Conservation (phyloP, 1,284 basidiomycete genomes). For the Meripilus lineatus region DNA sequence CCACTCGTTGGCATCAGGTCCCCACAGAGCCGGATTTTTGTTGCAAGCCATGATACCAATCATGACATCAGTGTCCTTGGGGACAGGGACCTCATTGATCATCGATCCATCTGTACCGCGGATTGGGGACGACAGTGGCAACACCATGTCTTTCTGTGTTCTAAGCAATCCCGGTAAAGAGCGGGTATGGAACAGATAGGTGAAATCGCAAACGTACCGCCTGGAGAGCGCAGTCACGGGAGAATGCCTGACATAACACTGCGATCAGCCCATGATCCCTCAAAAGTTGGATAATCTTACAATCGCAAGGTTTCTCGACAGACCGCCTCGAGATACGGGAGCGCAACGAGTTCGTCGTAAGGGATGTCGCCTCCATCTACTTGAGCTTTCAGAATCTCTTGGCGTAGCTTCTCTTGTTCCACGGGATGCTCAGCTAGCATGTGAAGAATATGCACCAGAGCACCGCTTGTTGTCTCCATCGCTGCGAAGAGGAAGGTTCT, state of each 20-base stretch:
- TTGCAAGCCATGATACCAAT: slow-evolving; percentile 40
- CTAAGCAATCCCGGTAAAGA: neutral
- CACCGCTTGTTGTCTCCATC: slow-evolving; percentile 10
- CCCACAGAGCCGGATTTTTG: slow-evolving; percentile 44
- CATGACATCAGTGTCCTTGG: slow-evolving; percentile 37
- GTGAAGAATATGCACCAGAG: slow-evolving; percentile 10
- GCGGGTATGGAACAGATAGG: neutral
- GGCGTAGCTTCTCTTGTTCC: slow-evolving; percentile 2
- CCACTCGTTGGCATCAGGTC: slow-evolving; percentile 15
- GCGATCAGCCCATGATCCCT: neutral
- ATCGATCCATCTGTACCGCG: slow-evolving; percentile 29
- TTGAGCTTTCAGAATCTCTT: slow-evolving; percentile 4
- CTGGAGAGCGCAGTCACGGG: neutral
- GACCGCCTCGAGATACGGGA: slow-evolving; percentile 12
- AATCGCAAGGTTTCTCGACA: slow-evolving; percentile 17
- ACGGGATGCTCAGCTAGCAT: slow-evolving; percentile 5
- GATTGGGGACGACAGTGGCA: slow-evolving; percentile 43
- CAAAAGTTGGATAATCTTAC: slow-evolving; percentile 9
- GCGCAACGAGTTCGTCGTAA: slow-evolving; percentile 10
- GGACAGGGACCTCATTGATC: slow-evolving; percentile 33
- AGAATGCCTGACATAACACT: neutral
- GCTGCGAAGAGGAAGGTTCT: slow-evolving; percentile 15
- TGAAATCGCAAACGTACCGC: neutral
- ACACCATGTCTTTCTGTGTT: slow-evolving; percentile 39
- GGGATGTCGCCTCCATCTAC: slow-evolving; percentile 2